Base-by-base conservation (phyloP, 345 rosid genomes). In the Populus deltoides region DNA sequence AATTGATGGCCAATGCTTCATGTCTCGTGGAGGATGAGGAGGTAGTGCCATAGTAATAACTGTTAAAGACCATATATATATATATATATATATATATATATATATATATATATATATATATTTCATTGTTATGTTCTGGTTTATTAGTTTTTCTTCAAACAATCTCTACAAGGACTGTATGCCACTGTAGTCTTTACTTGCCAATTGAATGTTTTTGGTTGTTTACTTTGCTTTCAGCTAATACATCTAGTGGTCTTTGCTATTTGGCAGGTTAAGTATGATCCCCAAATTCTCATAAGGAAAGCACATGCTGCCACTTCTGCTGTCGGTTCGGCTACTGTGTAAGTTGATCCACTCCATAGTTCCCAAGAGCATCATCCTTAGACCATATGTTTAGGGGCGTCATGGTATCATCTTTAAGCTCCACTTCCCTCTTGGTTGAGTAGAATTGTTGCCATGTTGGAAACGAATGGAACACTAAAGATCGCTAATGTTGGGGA, bases 401-500 rank as follows among this genome's bases (percentile, higher is more conserved):
- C 63, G 10, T 18, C 72, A 17, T 49, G 18, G 6, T n/a, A 38
- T 18, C 18, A 47, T 24, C 9, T 24, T 51, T 39, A 55, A 38
- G 49, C 20, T 68, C 59, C 33, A 72, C 41, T 39, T 38, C 49
- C 69, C 79, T 55, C 55, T 80, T 86, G 83, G 25, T 73, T 71
- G 51, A 78, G 57, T 77, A 93, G 99, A 77, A 88, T 92, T 70
- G 83, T 92, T 74, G 98, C 92, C 49, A 87, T 92, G 96, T 84
- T 90, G 82, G 96, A 92, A 85, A 91, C 86, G 59, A 79, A 84
- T 31, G 92, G 99, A 71, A 75, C 77, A 63, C 83, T 95, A 51
- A 95, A 88, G 86, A 83, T 91, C 18, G 94, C 96, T 41, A 91
- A 86, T 85, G 88, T 91, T 29, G 98, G 98, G 63, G 97, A 95